Percentiles rank a stretch among this genome's conserved stretches.
Evolutionary conservation across 805 yeast species (phyloP).

Genomic region (Kuraishia floccosa): DNA sequence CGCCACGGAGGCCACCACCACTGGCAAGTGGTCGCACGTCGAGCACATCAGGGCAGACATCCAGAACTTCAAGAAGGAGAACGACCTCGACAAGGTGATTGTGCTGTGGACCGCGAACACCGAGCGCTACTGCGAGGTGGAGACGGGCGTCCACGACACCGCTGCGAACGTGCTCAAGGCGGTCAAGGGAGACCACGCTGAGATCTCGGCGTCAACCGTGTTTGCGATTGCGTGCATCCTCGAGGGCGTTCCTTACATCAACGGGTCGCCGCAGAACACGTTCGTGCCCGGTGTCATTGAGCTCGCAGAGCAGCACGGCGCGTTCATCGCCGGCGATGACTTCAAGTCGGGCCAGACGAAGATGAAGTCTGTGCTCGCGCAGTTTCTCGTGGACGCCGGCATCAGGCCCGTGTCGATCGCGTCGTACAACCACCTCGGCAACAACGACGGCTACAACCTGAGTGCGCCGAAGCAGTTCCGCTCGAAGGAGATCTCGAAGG

Average conservation of each 20-base stretch:
- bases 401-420: slow-evolving; percentile 91
- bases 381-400: slow-evolving; percentile 94
- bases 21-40: slow-evolving; percentile 81
- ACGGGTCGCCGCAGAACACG: slow-evolving; percentile 96
- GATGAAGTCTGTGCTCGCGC: slow-evolving; percentile 92
- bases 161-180: slow-evolving; percentile 67
- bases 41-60: slow-evolving; percentile 80
- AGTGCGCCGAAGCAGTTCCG: slow-evolving; percentile 88
- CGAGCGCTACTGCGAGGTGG: slow-evolving; percentile 77
- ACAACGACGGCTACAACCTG: slow-evolving; percentile 90
- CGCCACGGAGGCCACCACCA: slow-evolving; percentile 35
- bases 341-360: slow-evolving; percentile 96
- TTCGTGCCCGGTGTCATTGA: slow-evolving; percentile 93
- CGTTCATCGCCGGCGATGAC: slow-evolving; percentile 93
- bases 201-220: slow-evolving; percentile 85
- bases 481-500: slow-evolving; percentile 90
- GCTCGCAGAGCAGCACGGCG: slow-evolving; percentile 65
- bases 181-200: slow-evolving; percentile 69
- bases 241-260: slow-evolving; percentile 83
- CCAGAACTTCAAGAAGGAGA: slow-evolving; percentile 57
- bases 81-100: slow-evolving; percentile 75
- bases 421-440: slow-evolving; percentile 92
- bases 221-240: slow-evolving; percentile 90
- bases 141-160: slow-evolving; percentile 78
- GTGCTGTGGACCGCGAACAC: slow-evolving; percentile 97